A percentile compares a stretch with the other conserved stretches of the same genome.
These are phyloP conservation scores for Pichia sp. DNA, from an alignment of 1,139 yeast species.

Conservation along the genomic window DNA sequence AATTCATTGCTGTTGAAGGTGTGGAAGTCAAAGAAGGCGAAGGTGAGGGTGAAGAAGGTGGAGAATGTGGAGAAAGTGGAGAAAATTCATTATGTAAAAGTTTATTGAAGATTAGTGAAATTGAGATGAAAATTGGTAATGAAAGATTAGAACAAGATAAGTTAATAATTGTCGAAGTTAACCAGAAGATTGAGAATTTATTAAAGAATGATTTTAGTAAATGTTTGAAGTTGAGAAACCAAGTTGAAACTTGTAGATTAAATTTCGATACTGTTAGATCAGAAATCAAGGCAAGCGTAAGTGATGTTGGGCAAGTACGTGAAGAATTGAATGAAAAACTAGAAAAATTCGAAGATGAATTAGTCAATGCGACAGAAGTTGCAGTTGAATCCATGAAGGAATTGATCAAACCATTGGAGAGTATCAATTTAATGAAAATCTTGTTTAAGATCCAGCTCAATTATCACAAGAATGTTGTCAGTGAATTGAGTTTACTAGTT, in stretches of 20 bases:
- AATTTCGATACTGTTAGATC: constrained; percentile 65
- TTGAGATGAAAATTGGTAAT: constrained; percentile 54
- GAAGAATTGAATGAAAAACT: constrained; percentile 46
- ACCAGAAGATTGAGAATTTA: constrained; percentile 43
- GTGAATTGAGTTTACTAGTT: constrained; percentile 37
- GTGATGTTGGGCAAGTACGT: constrained; percentile 30
- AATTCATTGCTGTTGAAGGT: constrained; percentile 7
- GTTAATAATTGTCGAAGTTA: constrained; percentile 49
- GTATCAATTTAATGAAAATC: constrained; percentile 54
- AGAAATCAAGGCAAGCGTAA: constrained; percentile 37
- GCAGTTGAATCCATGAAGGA: constrained; percentile 76
- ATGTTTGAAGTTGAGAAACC: constrained; percentile 55
- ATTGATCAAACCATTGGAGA: constrained; percentile 59
- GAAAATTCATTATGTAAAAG: constrained; percentile 42
- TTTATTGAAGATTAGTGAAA: constrained; percentile 48
- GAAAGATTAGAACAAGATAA: constrained; percentile 63
- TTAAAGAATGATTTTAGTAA: constrained; percentile 54
- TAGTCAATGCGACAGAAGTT: constrained; percentile 66
- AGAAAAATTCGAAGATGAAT: constrained; percentile 67
- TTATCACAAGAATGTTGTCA: constrained; percentile 51
- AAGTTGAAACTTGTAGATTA: constrained; percentile 62
- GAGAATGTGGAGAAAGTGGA: constrained; percentile 22
- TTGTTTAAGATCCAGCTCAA: constrained; percentile 63
- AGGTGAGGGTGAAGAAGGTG: constrained; percentile 19
- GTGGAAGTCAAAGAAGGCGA: background rate